These are phyloP conservation scores for Noccaea bulbosa DNA, from an alignment of 345 rosid species.

Conservation along the genomic window DNA sequence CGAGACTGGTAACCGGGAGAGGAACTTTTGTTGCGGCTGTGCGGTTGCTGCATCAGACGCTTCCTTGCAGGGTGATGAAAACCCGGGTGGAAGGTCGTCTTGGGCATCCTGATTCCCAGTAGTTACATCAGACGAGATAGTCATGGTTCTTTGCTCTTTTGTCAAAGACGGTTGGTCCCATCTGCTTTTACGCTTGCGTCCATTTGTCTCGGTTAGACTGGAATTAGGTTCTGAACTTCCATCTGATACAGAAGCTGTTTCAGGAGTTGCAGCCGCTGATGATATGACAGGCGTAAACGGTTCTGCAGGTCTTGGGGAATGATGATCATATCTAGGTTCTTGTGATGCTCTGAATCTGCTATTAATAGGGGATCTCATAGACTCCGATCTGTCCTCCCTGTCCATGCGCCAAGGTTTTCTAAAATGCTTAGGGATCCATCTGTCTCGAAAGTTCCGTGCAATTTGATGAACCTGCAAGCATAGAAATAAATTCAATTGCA, in stretches of 20 bases:
- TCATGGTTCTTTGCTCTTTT: slow-evolving; percentile 47
- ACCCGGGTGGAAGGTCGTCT: slow-evolving; percentile 89
- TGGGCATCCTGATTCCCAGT: slow-evolving; percentile 46
- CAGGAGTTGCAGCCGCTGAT: slow-evolving; percentile 49
- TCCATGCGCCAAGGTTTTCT: slow-evolving; percentile 62
- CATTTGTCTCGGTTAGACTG: slow-evolving; percentile 45
- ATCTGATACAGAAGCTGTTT: slow-evolving; percentile 52
- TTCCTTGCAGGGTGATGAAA: slow-evolving; percentile 58
- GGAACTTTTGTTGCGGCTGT: slow-evolving; percentile 63
- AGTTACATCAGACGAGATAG: slow-evolving; percentile 18
- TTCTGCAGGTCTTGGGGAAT: slow-evolving; percentile 56
- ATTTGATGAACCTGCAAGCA: slow-evolving; percentile 86
- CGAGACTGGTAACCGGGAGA: slow-evolving; percentile 67
- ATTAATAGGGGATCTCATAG: slow-evolving; percentile 48
- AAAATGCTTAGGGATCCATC: slow-evolving; percentile 74
- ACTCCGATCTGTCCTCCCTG: slow-evolving; percentile 63
- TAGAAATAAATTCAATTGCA: slow-evolving; percentile 23
- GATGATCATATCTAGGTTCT: slow-evolving; percentile 55
- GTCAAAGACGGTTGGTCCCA: slow-evolving; percentile 87
- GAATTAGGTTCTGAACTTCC: slow-evolving; percentile 45
- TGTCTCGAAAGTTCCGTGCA: slow-evolving; percentile 88
- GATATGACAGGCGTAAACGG: slow-evolving; percentile 41
- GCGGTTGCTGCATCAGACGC: slow-evolving; percentile 50
- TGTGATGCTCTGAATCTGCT: slow-evolving; percentile 53
- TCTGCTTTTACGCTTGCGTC: slow-evolving; percentile 93